These are phyloP conservation scores for Letharia lupina DNA, from an alignment of 495 filamentous ascomycete species.

Conservation along the genomic window DNA sequence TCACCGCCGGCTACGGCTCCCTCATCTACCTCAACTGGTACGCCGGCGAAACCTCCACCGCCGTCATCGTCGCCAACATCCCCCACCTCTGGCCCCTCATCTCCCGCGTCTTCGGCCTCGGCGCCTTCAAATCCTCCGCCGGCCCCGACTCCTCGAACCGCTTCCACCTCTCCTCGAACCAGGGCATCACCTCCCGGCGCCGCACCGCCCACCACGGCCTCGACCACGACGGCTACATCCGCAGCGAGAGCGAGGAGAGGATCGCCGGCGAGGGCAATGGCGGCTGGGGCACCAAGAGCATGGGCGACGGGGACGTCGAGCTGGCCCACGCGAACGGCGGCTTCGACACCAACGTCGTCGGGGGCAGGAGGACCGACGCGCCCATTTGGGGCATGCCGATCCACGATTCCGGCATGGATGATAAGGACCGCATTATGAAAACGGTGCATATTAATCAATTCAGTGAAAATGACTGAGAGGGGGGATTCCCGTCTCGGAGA, in stretches of 20 bases:
- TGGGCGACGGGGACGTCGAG: background rate
- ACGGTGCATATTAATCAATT: slow-evolving; percentile 22
- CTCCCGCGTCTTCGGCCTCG: slow-evolving; percentile 44
- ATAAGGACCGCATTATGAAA: slow-evolving; percentile 19
- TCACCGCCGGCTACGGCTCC: slow-evolving; percentile 44
- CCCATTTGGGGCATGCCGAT: background rate
- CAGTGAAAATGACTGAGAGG: background rate
- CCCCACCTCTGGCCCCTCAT: slow-evolving; percentile 55
- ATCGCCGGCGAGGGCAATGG: slow-evolving; percentile 16
- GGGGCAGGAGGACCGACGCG: background rate
- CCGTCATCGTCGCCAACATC: slow-evolving; percentile 56
- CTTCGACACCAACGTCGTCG: background rate
- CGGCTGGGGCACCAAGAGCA: slow-evolving; percentile 6
- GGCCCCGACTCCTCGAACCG: slow-evolving; percentile 11
- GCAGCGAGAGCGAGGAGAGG: slow-evolving; percentile 23
- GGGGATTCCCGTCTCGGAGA: no score
- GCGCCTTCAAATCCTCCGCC: slow-evolving; percentile 32
- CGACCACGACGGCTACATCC: slow-evolving; percentile 21
- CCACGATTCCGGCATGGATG: background rate
- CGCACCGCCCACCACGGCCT: slow-evolving; percentile 4
- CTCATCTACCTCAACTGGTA: slow-evolving; percentile 59
- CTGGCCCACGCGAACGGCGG: slow-evolving; percentile 6
- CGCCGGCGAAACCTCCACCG: slow-evolving; percentile 53
- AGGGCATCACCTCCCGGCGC: slow-evolving; percentile 3
- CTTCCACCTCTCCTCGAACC: background rate